A percentile compares a stretch with the other conserved stretches of the same genome.
Conservation (phyloP, 306 rosid genomes). For the Cucurbita argyrosperma region DNA sequence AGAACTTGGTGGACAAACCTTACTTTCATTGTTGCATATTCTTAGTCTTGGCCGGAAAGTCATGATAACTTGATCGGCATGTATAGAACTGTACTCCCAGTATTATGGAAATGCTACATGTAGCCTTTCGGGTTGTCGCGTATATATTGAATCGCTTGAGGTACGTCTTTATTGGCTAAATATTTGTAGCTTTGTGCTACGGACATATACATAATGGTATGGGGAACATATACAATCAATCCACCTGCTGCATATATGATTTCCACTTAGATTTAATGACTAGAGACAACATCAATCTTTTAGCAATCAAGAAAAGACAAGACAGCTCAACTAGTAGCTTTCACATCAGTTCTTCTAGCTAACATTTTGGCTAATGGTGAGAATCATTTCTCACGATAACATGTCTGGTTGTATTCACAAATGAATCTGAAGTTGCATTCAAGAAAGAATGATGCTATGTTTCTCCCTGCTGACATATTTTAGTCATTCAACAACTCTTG, state of each 20-base stretch:
- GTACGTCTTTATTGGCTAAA: background rate
- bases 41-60: background rate
- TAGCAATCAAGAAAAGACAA: background rate
- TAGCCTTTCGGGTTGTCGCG: background rate
- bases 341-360: background rate
- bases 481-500: background rate
- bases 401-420: background rate
- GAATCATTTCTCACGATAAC: background rate
- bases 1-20: constrained; percentile 48
- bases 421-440: background rate
- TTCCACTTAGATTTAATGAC: background rate
- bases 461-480: background rate
- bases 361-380: background rate
- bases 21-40: background rate
- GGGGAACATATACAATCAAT: background rate
- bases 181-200: background rate
- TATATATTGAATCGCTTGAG: background rate
- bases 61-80: background rate
- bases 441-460: background rate
- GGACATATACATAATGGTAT: background rate
- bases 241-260: background rate
- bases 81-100: background rate
- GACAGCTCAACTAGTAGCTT: background rate
- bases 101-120: too few species aligned
- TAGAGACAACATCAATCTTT: background rate